Evolutionary conservation across 2,329 filamentous ascomycete genomes (phyloP).

Genomic region (Pezicula carpinea): DNA sequence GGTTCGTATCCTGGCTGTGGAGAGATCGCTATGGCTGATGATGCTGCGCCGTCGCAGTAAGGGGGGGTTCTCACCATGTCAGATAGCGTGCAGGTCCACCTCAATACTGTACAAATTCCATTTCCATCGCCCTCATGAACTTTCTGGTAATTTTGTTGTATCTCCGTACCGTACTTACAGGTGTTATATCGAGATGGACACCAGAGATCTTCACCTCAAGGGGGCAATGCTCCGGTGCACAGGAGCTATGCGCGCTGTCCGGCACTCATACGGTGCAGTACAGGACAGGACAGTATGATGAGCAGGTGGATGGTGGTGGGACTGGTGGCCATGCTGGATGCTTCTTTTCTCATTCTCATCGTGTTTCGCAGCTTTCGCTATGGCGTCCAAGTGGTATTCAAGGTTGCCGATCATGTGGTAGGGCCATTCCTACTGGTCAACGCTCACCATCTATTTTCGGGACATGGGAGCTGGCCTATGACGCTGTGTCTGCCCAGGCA

Average conservation of each 20-base stretch:
- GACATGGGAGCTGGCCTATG: not conserved
- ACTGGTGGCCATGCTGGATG: no score
- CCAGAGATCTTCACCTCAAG: no score
- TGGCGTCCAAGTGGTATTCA: not conserved
- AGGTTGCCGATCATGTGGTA: not conserved
- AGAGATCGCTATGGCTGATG: not conserved
- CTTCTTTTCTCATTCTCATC: not conserved
- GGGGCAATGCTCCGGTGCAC: no score
- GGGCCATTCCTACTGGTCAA: not conserved
- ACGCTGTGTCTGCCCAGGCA: not conserved
- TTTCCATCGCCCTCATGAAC: no score
- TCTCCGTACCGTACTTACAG: no score
- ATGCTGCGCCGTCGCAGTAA: not conserved
- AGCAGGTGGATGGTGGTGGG: constrained; percentile 3
- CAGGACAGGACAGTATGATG: constrained; percentile 21
- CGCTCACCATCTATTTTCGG: not conserved
- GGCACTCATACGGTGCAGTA: constrained; percentile 1
- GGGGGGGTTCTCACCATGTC: no score
- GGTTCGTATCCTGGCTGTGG: not conserved
- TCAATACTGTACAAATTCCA: no score
- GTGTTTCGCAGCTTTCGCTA: not conserved
- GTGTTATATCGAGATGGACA: no score
- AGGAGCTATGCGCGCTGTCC: not conserved
- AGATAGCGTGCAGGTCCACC: not conserved
- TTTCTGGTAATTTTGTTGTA: no score